These are phyloP conservation scores for Penicillium corylophilum DNA, from an alignment of 2,329 filamentous ascomycete genomes.

Conservation along the genomic window DNA sequence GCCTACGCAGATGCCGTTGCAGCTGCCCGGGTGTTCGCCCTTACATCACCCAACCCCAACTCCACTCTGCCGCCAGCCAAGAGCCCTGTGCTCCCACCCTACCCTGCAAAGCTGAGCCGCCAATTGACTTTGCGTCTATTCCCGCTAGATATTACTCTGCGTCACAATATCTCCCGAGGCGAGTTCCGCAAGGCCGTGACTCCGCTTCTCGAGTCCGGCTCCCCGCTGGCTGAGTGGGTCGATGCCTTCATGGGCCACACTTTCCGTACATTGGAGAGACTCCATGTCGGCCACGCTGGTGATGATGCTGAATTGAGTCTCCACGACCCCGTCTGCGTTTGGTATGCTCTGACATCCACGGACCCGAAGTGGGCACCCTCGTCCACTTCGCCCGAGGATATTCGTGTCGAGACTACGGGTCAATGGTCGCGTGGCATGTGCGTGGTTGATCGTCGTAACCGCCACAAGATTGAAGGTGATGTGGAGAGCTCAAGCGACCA, in stretches of 20 bases:
- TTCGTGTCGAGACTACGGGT: constrained; percentile 82
- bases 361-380: constrained; percentile 45
- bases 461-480: constrained; percentile 46
- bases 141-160: constrained; percentile 73
- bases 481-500: constrained; percentile 68
- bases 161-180: constrained; percentile 63
- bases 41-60: constrained; percentile 70
- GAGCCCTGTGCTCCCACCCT: constrained; percentile 53
- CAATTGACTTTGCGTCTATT: constrained; percentile 68
- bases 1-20: constrained; percentile 83
- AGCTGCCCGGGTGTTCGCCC: constrained; percentile 71
- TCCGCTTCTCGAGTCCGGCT: constrained; percentile 59
- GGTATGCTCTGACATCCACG: constrained; percentile 66
- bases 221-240: constrained; percentile 72
- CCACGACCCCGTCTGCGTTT: constrained; percentile 76
- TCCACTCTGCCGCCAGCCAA: constrained; percentile 74
- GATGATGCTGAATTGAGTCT: constrained; percentile 59
- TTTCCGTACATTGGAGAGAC: constrained; percentile 65
- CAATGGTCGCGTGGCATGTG: constrained; percentile 97
- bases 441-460: constrained; percentile 70
- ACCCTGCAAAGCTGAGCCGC: constrained; percentile 64
- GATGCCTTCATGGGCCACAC: constrained; percentile 69
- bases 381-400: constrained; percentile 66
- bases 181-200: constrained; percentile 59
- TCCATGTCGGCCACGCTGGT: constrained; percentile 56